Evolutionary conservation across 2,329 filamentous ascomycete genomes (phyloP), one percentile per base, ranked within the genome.

Genomic region (Penicillium sp.): DNA sequence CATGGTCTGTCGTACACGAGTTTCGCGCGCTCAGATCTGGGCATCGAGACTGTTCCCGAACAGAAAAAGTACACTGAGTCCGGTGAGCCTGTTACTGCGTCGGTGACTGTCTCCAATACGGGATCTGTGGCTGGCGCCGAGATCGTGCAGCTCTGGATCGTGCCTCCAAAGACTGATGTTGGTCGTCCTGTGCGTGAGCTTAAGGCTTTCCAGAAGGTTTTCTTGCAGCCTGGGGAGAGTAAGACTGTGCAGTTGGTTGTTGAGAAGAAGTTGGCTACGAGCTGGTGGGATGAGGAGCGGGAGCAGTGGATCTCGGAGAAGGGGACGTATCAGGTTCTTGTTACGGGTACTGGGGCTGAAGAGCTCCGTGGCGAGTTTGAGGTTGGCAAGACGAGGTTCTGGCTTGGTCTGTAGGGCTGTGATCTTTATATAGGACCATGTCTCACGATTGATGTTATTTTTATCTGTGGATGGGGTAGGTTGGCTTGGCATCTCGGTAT

Each of bases 1-100:
- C 87, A 91, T 68, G 91, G 91, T 2, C 79, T 94, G 1, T 89
- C 87, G 17, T 94, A 93, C 75, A 92, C 89, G 0, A 85, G 78
- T 0, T 93, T 93, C 70, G 65, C 72, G 10, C 81, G 83, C 63
- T 82, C 79, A 1, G 77, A 82, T 41, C 76, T 87, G 1, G 55
- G 60, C 4, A 55, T 73, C 57, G 67, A 54, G 25, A 72, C 63
- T 13, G 59, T 60, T 0, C 64, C 70, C 0, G 70, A 71, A 44
- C 60, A 68, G 6, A 7, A 56, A 12, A 70, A 71, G 1, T 78
- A 85, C 21, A 70, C 73, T 0, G 76, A 79, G 36, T 64, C 62
- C 0, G 70, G 69, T 0, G 78, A 84, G 21, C 79, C 77, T 0
- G 70, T 86, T 44, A 77, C 74, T 2, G 73, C 83, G 6, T 75